Evolutionary conservation across 2,329 filamentous ascomycete species (phyloP).

Genomic region (Monosporascus cannonballus): DNA sequence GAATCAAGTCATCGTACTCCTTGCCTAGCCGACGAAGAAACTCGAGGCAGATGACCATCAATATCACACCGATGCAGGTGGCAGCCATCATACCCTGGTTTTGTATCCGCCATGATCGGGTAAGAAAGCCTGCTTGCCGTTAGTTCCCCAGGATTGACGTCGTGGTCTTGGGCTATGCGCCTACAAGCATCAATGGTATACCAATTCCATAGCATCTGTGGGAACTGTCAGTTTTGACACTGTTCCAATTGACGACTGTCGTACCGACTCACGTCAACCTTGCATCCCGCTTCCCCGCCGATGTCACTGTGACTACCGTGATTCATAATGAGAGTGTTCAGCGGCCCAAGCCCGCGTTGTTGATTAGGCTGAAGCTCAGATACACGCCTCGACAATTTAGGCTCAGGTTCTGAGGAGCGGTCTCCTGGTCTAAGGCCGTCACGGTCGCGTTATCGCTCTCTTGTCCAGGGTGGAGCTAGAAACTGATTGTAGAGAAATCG

Average conservation of each 20-base stretch:
- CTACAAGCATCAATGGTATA: constrained; percentile 34
- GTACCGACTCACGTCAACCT: constrained; percentile 5
- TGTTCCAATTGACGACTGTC: not conserved
- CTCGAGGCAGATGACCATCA: constrained; percentile 35
- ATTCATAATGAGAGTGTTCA: constrained; percentile 3
- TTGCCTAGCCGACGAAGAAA: constrained; percentile 33
- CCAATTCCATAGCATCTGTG: constrained; percentile 41
- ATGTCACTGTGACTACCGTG: not conserved
- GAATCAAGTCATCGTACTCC: constrained; percentile 35
- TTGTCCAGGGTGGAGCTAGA: no score
- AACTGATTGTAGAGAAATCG: no score
- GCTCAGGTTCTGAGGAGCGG: no score
- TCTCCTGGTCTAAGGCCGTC: no score
- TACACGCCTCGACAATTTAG: no score
- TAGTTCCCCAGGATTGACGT: not conserved
- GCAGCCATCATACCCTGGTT: constrained; percentile 36
- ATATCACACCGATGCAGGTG: constrained; percentile 36
- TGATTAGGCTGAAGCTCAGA: no score
- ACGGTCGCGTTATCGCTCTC: no score
- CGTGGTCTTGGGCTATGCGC: constrained; percentile 2
- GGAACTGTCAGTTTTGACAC: constrained; percentile 2
- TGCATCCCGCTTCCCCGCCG: not conserved
- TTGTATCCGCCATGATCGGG: constrained; percentile 33
- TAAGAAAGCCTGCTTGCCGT: constrained; percentile 28
- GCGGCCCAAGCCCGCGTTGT: not conserved